phyloP scores from a whole-genome alignment of 768 basidiomycete genomes.

The Hypholoma sublateritium region DNA sequence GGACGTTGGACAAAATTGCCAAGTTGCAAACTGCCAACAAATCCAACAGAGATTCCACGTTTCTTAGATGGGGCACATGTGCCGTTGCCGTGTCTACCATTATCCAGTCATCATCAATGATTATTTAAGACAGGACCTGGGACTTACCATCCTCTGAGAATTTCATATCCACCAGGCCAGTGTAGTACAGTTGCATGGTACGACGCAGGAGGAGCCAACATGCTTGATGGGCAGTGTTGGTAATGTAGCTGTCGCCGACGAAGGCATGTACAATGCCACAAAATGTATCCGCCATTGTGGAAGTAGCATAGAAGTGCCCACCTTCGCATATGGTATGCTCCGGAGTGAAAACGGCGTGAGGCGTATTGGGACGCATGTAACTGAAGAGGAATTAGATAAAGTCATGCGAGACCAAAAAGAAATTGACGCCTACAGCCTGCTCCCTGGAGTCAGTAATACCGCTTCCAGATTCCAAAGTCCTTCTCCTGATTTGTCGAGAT shows the following conservation, averaged over 20 bases:
- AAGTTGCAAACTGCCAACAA: no score
- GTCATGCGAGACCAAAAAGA: not conserved
- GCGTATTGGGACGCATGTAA: slow-evolving; percentile 7
- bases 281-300: not conserved
- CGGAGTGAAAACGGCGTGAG: slow-evolving; percentile 1
- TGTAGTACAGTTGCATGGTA: not conserved
- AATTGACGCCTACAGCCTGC: not conserved
- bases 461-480: not conserved
- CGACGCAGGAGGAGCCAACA: not conserved
- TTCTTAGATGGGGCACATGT: no score
- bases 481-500: not conserved
- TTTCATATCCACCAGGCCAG: not conserved
- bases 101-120: no score
- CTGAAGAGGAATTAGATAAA: not conserved
- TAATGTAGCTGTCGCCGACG: not conserved
- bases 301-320: slow-evolving; percentile 5
- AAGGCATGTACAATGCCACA: not conserved
- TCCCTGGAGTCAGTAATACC: not conserved
- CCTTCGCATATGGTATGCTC: not conserved
- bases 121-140: no score
- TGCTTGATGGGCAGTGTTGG: not conserved
- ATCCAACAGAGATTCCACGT: no score
- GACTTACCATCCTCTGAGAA: no score
- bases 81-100: no score
- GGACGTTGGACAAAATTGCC: no score